These are phyloP conservation scores for Tolypocladium inflatum DNA, from an alignment of 2,329 filamentous ascomycete species.

Conservation along the genomic window DNA sequence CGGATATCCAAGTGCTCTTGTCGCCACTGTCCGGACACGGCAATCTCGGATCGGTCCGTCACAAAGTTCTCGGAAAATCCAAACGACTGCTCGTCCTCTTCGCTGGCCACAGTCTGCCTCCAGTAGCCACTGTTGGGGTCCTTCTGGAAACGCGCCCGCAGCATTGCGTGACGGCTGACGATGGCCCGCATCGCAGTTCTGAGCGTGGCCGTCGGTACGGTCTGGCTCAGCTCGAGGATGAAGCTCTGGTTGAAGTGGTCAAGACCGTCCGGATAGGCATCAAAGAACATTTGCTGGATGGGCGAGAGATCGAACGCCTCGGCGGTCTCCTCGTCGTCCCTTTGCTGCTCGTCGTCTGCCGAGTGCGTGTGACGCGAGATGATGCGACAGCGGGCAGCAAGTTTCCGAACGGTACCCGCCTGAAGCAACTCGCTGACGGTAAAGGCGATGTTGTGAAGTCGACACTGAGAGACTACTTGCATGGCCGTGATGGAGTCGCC, in stretches of 20 bases:
- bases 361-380: not conserved
- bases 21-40: not conserved
- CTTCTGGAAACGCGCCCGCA: constrained; percentile 21
- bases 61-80: constrained; percentile 2
- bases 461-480: constrained; percentile 28
- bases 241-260: constrained; percentile 36
- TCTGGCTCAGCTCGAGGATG: constrained; percentile 19
- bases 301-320: constrained; percentile 31
- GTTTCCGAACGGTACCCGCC: constrained; percentile 16
- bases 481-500: constrained; percentile 36
- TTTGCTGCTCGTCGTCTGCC: not conserved
- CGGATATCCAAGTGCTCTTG: constrained; percentile 6
- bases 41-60: not conserved
- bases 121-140: constrained; percentile 4
- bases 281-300: constrained; percentile 33
- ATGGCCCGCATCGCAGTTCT: constrained; percentile 13
- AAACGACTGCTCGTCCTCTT: not conserved
- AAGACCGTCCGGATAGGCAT: constrained; percentile 15
- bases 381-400: constrained; percentile 7
- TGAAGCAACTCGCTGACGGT: constrained; percentile 23
- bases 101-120: constrained; percentile 13
- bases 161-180: constrained; percentile 23
- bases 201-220: constrained; percentile 7
- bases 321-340: constrained; percentile 10
- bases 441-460: constrained; percentile 16